Conservation (phyloP, 208 protist species). For the Porcisia deanei region DNA sequence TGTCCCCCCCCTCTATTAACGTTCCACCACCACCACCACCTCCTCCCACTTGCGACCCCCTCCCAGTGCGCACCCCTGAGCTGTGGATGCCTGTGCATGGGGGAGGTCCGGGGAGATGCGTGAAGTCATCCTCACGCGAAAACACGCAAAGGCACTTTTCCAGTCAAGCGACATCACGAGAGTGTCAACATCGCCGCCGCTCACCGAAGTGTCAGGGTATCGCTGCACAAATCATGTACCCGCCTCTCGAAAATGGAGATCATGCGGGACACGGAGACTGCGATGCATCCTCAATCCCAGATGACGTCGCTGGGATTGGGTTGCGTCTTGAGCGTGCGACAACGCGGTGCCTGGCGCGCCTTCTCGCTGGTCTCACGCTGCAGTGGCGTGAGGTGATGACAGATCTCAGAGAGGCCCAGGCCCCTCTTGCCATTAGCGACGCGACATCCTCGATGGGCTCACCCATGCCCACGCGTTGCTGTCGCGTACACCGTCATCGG, state of each 20-base stretch:
- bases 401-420: slow-evolving; percentile 4
- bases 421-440: background rate
- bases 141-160: background rate
- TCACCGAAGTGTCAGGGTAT: background rate
- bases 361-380: slow-evolving; percentile 26
- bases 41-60: background rate
- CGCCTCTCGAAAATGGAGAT: background rate
- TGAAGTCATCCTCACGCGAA: background rate
- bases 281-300: background rate
- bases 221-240: background rate
- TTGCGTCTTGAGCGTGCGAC: slow-evolving; percentile 24
- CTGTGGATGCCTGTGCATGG: background rate
- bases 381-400: slow-evolving; percentile 24
- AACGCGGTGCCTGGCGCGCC: slow-evolving; percentile 17
- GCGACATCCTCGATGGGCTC: background rate
- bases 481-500: background rate
- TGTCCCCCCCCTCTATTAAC: background rate
- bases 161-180: background rate
- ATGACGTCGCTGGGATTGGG: slow-evolving; percentile 1
- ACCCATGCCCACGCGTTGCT: background rate
- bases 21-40: background rate
- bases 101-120: background rate
- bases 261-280: background rate
- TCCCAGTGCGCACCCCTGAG: background rate
- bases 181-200: background rate